Evolutionary conservation across 352 stramenopile species (phyloP).

Genomic region (Pythium aristosporum): DNA sequence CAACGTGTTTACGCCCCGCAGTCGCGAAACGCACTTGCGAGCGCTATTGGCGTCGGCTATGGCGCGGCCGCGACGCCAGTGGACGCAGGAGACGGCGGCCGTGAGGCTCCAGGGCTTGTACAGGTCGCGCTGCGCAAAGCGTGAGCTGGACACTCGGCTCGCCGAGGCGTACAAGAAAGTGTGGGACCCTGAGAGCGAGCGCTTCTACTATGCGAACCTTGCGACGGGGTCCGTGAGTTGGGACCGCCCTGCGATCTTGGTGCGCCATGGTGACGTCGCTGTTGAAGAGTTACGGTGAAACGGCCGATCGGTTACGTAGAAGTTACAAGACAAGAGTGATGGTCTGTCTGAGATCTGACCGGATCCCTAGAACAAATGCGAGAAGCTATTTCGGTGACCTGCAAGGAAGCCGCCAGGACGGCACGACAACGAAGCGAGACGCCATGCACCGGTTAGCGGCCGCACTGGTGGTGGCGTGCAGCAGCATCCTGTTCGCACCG

Average conservation of each 20-base stretch:
- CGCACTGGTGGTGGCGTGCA: neutral
- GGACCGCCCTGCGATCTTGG: slow-evolving; percentile 40
- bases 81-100: slow-evolving; percentile 51
- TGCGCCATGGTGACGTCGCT: slow-evolving; percentile 19
- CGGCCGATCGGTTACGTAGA: slow-evolving; percentile 2
- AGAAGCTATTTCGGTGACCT: neutral
- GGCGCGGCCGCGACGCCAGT: slow-evolving; percentile 21
- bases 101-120: slow-evolving; percentile 58
- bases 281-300: slow-evolving; percentile 26
- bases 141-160: slow-evolving; percentile 37
- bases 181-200: slow-evolving; percentile 39
- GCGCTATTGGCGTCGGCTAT: slow-evolving; percentile 19
- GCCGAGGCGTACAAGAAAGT: slow-evolving; percentile 57
- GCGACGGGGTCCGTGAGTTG: slow-evolving; percentile 62
- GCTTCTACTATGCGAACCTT: slow-evolving; percentile 81
- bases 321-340: slow-evolving; percentile 1
- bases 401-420: neutral
- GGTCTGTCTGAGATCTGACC: neutral
- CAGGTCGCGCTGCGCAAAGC: slow-evolving; percentile 45
- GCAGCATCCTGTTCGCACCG: neutral
- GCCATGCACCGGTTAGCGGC: too few species aligned
- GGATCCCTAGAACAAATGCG: neutral
- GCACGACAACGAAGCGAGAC: too few species aligned
- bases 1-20: slow-evolving; percentile 55
- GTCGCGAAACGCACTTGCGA: slow-evolving; percentile 40